A percentile compares a stretch with the other conserved stretches of the same genome.
These are phyloP conservation scores for Trypethelium eluteriae DNA, from an alignment of 495 filamentous ascomycete species.

Conservation along the genomic window DNA sequence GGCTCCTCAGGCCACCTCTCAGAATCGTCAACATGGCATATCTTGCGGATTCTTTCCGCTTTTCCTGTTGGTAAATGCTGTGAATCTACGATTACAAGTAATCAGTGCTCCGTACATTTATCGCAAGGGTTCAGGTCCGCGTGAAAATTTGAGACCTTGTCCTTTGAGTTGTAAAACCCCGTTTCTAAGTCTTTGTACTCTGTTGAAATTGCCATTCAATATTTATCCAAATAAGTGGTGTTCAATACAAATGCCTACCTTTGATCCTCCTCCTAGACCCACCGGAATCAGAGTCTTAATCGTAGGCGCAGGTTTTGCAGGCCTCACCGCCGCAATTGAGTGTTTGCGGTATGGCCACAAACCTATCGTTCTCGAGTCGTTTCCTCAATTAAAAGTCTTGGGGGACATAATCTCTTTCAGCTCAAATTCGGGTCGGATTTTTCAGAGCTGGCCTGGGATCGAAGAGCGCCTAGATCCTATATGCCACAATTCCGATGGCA, in stretches of 20 bases:
- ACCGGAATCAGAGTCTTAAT: conserved; percentile 54
- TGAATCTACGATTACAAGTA: too few relatives aligned
- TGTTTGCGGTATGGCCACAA: conserved; percentile 56
- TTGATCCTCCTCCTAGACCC: conserved; percentile 2
- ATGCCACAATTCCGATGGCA: conserved; percentile 40
- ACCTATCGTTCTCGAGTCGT: conserved; percentile 52
- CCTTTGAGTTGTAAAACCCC: too few relatives aligned
- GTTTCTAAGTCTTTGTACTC: too few relatives aligned
- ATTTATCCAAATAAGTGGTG: background rate
- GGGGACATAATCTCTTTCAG: conserved; percentile 61
- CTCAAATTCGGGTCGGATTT: conserved; percentile 42
- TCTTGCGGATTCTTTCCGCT: conserved; percentile 6
- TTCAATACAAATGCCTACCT: background rate
- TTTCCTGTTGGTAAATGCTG: background rate
- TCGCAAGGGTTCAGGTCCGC: too few relatives aligned
- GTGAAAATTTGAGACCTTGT: too few relatives aligned
- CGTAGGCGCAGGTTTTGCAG: conserved; percentile 56
- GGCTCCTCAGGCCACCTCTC: background rate
- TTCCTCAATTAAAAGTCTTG: conserved; percentile 49
- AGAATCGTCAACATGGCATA: background rate
- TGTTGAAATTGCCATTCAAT: too few relatives aligned
- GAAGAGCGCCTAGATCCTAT: conserved; percentile 44
- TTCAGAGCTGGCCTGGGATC: conserved; percentile 42
- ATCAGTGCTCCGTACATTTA: too few relatives aligned
- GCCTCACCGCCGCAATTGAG: conserved; percentile 56